Evolutionary conservation across 768 basidiomycete genomes (phyloP).

Genomic region (Royoungia palumana): DNA sequence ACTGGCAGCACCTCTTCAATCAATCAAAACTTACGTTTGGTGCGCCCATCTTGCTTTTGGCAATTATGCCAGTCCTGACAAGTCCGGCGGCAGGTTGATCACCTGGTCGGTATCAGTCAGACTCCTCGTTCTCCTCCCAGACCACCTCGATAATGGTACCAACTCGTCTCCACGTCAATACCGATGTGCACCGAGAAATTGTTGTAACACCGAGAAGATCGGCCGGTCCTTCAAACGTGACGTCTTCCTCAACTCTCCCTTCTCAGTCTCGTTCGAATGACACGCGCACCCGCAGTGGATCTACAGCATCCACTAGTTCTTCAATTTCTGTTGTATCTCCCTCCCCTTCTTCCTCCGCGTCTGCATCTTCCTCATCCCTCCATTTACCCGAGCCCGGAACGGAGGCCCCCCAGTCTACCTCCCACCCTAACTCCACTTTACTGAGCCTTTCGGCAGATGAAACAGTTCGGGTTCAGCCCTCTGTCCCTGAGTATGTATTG

Average conservation of each 20-base stretch:
- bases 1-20: not conserved
- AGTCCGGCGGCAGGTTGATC: not conserved
- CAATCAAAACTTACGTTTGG: slow-evolving; percentile 3
- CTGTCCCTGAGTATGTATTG: slow-evolving; percentile 67
- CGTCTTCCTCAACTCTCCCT: slow-evolving; percentile 19
- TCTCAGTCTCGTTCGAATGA: slow-evolving; percentile 12
- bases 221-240: slow-evolving; percentile 30
- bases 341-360: slow-evolving; percentile 46
- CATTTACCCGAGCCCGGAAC: slow-evolving; percentile 34
- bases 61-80: slow-evolving; percentile 9
- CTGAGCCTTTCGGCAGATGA: slow-evolving; percentile 46
- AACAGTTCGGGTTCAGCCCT: slow-evolving; percentile 38
- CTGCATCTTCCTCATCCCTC: slow-evolving; percentile 49
- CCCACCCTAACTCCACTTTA: slow-evolving; percentile 32
- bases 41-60: slow-evolving; percentile 6
- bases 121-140: not conserved
- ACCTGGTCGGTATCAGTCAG: not conserved
- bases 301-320: slow-evolving; percentile 55
- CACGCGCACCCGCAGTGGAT: slow-evolving; percentile 45
- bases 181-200: slow-evolving; percentile 36
- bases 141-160: slow-evolving; percentile 38
- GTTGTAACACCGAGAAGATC: slow-evolving; percentile 33
- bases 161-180: slow-evolving; percentile 47
- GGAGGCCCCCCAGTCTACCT: slow-evolving; percentile 25
- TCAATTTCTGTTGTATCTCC: slow-evolving; percentile 57